A percentile compares a stretch with the other conserved stretches of the same genome.
These are phyloP conservation scores for Mycena metata DNA, from an alignment of 768 basidiomycete genomes.

Conservation along the genomic window DNA sequence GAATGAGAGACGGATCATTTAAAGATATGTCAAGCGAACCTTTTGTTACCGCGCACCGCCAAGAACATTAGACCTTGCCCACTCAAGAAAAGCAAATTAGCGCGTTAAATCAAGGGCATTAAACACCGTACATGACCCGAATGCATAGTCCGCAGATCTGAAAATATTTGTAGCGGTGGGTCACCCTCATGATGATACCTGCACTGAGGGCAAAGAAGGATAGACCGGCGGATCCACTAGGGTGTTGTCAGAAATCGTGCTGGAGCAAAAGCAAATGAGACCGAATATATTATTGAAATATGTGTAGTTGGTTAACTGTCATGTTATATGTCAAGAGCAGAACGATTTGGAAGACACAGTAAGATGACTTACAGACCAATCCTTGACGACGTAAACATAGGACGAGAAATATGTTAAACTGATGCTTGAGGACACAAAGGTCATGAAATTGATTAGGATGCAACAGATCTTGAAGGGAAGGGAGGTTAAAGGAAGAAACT, in stretches of 20 bases:
- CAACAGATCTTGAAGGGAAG: no score
- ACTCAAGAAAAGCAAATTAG: conserved; percentile 11
- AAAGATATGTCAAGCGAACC: not conserved
- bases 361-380: conserved; percentile 47
- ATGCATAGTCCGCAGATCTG: conserved; percentile 53
- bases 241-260: not conserved
- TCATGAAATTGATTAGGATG: not conserved
- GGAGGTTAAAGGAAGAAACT: no score
- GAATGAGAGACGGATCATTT: not conserved
- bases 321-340: no score
- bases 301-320: conserved; percentile 36
- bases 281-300: conserved; percentile 36
- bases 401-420: conserved; percentile 35
- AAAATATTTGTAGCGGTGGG: conserved; percentile 61
- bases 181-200: conserved; percentile 58
- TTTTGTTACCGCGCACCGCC: conserved; percentile 37
- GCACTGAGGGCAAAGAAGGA: conserved; percentile 63
- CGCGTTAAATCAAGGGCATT: no score
- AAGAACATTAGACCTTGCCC: conserved; percentile 48
- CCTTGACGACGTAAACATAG: conserved; percentile 46
- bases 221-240: conserved; percentile 55
- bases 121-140: conserved; percentile 39
- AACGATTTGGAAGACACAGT: no score
- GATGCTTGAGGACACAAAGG: conserved; percentile 15
- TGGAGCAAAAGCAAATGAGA: not conserved